Evolutionary conservation across 2,329 filamentous ascomycete genomes (phyloP), one percentile per base, ranked within the genome.

Genomic region (Erysiphe neolycopersici): DNA sequence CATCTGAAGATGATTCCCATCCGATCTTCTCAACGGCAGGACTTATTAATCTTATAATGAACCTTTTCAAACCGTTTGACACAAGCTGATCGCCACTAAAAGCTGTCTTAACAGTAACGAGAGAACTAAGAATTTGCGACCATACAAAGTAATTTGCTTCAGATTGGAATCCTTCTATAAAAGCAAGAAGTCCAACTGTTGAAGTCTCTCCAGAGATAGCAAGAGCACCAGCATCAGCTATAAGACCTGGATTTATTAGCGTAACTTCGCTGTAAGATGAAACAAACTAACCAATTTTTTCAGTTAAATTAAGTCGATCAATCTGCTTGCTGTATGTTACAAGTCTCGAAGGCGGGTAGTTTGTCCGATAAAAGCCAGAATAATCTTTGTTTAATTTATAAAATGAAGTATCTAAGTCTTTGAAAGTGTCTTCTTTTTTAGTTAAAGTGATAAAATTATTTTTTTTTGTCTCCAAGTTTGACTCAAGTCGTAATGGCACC

Each of bases 341-440:
- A 36, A 98, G 69, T 41, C 87, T 75, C 49, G 73, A 67, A n/a
- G 82, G 75, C 5, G 89, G 83, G 56, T 95, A 92, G 61, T 92
- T 93, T 41, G 87, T 89, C 47, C 85, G 73, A 63, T 91, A 95
- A 61, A 80, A 94, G 31, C 47, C 47, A 40, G 47, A 87, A 46
- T 87, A 79, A 44, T 87, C 74, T 47, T 77, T 75, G 64, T 98
- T 98, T 54, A 98, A 67, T 64, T 93, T 91, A 64, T 95, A 98
- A 59, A 93, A 94, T 35, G 72, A 69, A 39, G 77, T 69, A 50
- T 83, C 72, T 45, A 92, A 64, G 47, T 78, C 76, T 41, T 69
- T 67, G 45, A 95, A 71, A 12, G 73, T 84, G 44, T 83, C 76
- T 52, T 80, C 69, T 62, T 82, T 94, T 45, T 69, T 64, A 0